Evolutionary conservation across 345 rosid species (phyloP).

Genomic region (Populus tremula): DNA sequence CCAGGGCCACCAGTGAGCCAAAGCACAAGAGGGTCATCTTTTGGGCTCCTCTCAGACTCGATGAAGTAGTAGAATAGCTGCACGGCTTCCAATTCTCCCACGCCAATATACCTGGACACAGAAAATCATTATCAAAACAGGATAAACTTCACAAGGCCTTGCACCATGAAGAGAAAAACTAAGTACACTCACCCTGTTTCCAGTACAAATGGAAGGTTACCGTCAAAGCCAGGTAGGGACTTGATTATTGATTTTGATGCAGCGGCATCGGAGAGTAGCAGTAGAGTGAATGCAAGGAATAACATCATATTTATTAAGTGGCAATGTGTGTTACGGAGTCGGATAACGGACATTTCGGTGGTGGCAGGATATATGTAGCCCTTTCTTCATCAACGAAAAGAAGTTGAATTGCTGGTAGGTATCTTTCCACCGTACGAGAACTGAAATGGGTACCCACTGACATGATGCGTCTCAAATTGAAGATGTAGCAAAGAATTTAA

Average conservation of each 20-base stretch:
- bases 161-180: not conserved
- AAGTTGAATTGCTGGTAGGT: not conserved
- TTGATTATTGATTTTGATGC: conserved; percentile 12
- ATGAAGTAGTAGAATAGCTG: conserved; percentile 36
- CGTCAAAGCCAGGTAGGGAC: conserved; percentile 14
- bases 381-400: not conserved
- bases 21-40: conserved; percentile 35
- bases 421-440: not conserved
- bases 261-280: not conserved
- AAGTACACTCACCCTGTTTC: conserved; percentile 18
- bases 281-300: not conserved
- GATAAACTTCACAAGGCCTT: not conserved
- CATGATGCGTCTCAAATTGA: too few relatives aligned
- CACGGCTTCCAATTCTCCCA: conserved; percentile 19
- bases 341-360: not conserved
- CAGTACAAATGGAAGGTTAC: conserved; percentile 16
- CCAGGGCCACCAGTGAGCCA: conserved; percentile 47
- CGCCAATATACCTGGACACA: conserved; percentile 26
- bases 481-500: too few relatives aligned
- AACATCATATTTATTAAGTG: not conserved
- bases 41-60: conserved; percentile 30
- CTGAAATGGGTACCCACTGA: not conserved
- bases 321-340: not conserved
- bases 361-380: not conserved
- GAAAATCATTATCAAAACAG: not conserved